Evolutionary conservation across 2,329 filamentous ascomycete species (phyloP).

Genomic region (Colletotrichum noveboracense): DNA sequence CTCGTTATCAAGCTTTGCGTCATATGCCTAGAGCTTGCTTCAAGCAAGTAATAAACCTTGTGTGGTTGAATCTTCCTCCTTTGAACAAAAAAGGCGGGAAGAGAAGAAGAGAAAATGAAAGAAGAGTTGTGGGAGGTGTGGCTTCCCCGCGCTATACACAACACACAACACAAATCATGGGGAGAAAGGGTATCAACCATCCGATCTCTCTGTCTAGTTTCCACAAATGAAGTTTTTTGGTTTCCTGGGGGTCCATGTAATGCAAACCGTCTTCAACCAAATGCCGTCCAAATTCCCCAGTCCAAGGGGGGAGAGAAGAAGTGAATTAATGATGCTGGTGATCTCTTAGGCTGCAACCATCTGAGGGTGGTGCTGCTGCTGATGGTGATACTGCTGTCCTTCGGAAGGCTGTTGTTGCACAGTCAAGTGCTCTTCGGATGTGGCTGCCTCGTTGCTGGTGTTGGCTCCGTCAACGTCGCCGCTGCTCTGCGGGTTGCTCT

Average conservation of each 20-base stretch:
- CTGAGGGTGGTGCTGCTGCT: not conserved
- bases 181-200: slow-evolving; percentile 13
- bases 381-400: not conserved
- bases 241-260: not conserved
- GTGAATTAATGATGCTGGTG: not conserved
- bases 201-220: slow-evolving; percentile 16
- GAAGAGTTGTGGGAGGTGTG: not conserved
- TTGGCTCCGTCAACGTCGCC: not conserved
- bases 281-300: not conserved
- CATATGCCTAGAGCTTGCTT: not conserved
- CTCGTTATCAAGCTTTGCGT: not conserved
- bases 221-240: not conserved
- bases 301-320: not conserved
- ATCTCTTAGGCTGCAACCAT: not conserved
- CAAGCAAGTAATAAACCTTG: not conserved
- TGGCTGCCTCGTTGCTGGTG: not conserved
- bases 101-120: not conserved
- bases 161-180: not conserved
- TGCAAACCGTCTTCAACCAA: not conserved
- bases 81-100: not conserved
- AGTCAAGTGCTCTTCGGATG: not conserved
- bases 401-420: not conserved
- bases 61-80: not conserved
- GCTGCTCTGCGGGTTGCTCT: slow-evolving; percentile 15
- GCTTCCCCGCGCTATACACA: not conserved